Evolutionary conservation across 441 rosid species (phyloP), one percentile per base, ranked within the genome.

Genomic region (Omphalea diandra): DNA sequence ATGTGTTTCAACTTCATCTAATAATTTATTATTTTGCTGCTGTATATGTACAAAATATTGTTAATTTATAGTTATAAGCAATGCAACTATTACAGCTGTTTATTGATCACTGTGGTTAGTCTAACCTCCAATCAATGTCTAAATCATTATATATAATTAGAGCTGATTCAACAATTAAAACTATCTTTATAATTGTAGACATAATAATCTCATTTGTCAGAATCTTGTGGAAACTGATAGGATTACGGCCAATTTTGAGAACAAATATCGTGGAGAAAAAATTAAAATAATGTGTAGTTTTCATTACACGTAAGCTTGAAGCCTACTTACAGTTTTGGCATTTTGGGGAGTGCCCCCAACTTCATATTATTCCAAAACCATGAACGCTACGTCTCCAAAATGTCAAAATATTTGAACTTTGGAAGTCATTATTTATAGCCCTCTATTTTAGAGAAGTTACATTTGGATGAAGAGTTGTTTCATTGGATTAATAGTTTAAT

Each of bases 241-340:
- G 63, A 3, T 55, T 12, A 24, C 4, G n/a, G 54, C 63, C 71
- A 38, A 54, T 38, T 17, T 54, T 54, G 12, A 55, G 71, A 55
- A 67, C 62, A 32, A 67, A 40, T 20, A 7, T 50, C 3, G 24
- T n/a, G 20, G 20, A 27, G 14, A 53, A 20, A 5, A 35, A 65
- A 22, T 5, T 5, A n/a, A n/a, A 63, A 35, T 24, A n/a, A 60
- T 40, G 29, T 4, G 9, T 43, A 33, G 6, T 33, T 49, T 63
- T 63, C 54, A 27, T 44, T 33, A 50, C 46, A 65, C 32, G 46
- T 65, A 9, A 11, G 8, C 54, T 50, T n/a, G n/a, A n/a, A n/a
- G n/a, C n/a, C n/a, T n/a, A n/a, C n/a, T n/a, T n/a, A n/a, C n/a
- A n/a, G 2, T 20, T 52, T 24, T 10, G 29, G 56, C 56, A 22